Base-by-base conservation (phyloP, 805 yeast genomes). In the Soucietia sequanensis region DNA sequence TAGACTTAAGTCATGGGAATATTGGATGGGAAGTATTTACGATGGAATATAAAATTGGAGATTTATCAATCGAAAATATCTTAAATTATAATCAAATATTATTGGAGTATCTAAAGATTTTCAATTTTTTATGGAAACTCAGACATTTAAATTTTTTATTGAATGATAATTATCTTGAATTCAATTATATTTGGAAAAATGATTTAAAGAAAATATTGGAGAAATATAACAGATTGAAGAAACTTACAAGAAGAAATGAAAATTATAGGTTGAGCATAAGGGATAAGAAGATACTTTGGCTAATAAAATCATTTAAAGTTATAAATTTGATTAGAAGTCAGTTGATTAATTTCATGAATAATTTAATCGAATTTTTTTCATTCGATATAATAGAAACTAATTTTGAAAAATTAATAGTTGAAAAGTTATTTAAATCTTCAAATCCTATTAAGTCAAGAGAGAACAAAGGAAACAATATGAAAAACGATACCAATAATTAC, bases 1-100 rank as follows among this genome's bases (percentile, higher is more conserved):
- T 90, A 31, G 88, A 84, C 39, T 61, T 83, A 31, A 81, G 81
- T 3, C 86, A 81, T 46, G 72, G 56, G 2, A 76, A 80, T 19
- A 60, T 78, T 33, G 96, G 96, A 1, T 90, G 96, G 96, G 95
- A 90, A 52, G 88, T 85, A 2, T 90, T 91, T 55, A 87, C 96
- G 0, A 62, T 90, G 23, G 97, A 89, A 52, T 93, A 85, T 56
- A 65, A 74, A 35, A 49, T 77, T 8, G 70, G 77, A 6, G 64
- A 73, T 18, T 70, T 84, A 3, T 64, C 91, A 12, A 63, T 81
- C 24, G 72, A 75, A 23, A 43, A 52, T 3, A 37, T 68, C 54
- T 30, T 60, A 48, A 40, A 67, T 35, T 45, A 55, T 33, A 43
- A 46, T 6, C 44, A 47, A 25, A 33, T 32, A 60, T 14, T 44